Conservation (phyloP, 2,329 filamentous ascomycete genomes). For the Paraphaeosphaeria sporulosa region DNA sequence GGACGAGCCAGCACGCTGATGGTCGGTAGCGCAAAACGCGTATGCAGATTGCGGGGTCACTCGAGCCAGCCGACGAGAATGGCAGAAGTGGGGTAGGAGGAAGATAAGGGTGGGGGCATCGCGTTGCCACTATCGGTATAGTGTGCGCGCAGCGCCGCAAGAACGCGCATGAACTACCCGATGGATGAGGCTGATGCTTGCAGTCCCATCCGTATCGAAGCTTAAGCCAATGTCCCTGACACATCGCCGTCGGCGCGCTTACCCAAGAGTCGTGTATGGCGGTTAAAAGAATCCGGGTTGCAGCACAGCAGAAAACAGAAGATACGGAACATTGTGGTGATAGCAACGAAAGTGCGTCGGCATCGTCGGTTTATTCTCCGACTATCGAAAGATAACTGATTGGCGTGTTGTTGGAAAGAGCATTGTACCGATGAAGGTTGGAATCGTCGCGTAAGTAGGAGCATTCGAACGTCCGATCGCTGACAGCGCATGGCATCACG, state of each 20-base stretch:
- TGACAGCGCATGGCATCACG: no score
- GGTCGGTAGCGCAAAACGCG: neutral
- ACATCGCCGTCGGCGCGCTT: slow-evolving; percentile 13
- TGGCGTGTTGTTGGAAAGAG: no score
- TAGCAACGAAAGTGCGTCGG: neutral
- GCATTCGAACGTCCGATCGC: neutral
- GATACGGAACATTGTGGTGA: neutral
- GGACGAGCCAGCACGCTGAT: neutral
- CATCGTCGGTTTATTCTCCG: no score
- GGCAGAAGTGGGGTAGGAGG: slow-evolving; percentile 13
- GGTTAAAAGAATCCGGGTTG: neutral
- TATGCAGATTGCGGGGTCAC: slow-evolving; percentile 14
- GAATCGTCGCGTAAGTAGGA: neutral
- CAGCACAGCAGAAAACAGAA: neutral
- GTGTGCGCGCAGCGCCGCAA: slow-evolving; percentile 8
- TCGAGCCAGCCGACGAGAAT: slow-evolving; percentile 2
- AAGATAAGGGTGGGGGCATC: slow-evolving; percentile 18
- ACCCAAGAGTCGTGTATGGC: neutral
- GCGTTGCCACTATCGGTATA: slow-evolving; percentile 5
- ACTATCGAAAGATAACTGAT: no score
- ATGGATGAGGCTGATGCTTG: neutral
- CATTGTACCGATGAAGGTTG: neutral
- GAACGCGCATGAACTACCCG: neutral
- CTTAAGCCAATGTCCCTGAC: neutral
- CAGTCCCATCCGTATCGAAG: neutral